Evolutionary conservation across 192 early-diverging fungal genomes (phyloP), one percentile per base, ranked within the genome.

Genomic region (Haplosporangium gracile): DNA sequence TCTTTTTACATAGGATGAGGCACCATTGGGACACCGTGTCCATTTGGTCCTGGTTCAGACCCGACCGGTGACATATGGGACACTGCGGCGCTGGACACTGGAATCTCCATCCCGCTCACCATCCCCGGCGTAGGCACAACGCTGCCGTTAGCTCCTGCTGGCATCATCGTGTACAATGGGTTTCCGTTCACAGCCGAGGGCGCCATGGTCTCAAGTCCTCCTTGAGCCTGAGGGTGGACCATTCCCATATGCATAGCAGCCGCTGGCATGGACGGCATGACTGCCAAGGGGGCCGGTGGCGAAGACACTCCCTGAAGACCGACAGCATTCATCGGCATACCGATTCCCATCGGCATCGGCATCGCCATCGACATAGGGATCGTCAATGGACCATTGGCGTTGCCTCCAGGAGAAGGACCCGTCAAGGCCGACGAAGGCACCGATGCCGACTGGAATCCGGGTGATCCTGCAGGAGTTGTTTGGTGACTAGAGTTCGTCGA

Each of bases 281-380:
- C 20, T 13, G 76, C 13, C 47, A 77, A 45, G 22, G 40, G 26
- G 1, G 74, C 24, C 24, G 65, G 75, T 45, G 78, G 78, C 16
- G 78, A 74, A 3, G 78, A 74, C 29, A 74, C 78, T 2, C 38
- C 72, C 13, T 80, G 78, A 36, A 71, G 36, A 26, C 7, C 70
- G 39, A 38, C 70, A 71, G 13, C 70, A 71, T 71, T 24, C 71
- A 82, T 77, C 13, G 70, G 11, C 70, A 76, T 74, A 4, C 11
- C 16, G 71, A 77, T 68, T 34, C 32, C 65, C 72, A 81, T 75
- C n/a, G 34, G 60, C 51, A 76, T 65, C 34, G 75, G 18, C 57
- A 65, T 51, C 39, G 68, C 13, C 20, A 75, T 43, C 22, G 32
- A 55, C 11, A 36, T 40, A 26, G 60, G 29, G 32, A 63, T 40